phyloP scores from a whole-genome alignment of 768 basidiomycete species.

The Termitomyces sp. region DNA sequence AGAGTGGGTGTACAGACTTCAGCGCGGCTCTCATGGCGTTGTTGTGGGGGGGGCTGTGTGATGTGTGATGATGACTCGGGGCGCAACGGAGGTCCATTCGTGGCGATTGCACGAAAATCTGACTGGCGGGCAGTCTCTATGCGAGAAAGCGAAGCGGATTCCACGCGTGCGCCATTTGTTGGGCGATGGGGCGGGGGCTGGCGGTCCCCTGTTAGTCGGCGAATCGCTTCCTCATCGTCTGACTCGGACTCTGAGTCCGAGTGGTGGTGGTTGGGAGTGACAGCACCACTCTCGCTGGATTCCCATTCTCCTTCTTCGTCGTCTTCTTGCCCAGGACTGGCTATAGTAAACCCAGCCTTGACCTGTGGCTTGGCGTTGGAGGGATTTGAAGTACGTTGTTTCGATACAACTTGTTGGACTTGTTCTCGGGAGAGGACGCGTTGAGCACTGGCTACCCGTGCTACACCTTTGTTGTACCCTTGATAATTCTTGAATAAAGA shows the following conservation, averaged over 20 bases:
- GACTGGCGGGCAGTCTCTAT: conserved; percentile 36
- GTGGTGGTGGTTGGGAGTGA: conserved; percentile 54
- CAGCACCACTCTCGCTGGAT: conserved; percentile 75
- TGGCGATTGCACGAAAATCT: conserved; percentile 26
- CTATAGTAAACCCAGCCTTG: conserved; percentile 59
- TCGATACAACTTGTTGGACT: conserved; percentile 21
- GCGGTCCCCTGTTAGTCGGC: conserved; percentile 18
- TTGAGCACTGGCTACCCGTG: conserved; percentile 34
- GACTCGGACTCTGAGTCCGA: conserved; percentile 45
- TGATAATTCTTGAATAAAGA: conserved; percentile 15
- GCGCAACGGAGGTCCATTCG: conserved; percentile 7
- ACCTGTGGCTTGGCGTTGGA: conserved; percentile 28
- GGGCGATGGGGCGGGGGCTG: conserved; percentile 12
- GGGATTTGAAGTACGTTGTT: conserved; percentile 24
- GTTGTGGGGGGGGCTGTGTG: background rate
- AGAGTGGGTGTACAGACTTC: conserved; percentile 17
- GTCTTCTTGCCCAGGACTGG: conserved; percentile 43
- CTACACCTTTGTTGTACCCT: conserved; percentile 26
- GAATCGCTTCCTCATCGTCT: conserved; percentile 27
- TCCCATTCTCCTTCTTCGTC: conserved; percentile 72
- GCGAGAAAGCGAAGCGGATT: conserved; percentile 26
- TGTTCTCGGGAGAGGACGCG: conserved; percentile 35
- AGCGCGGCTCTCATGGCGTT: conserved; percentile 9
- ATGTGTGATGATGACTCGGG: conserved; percentile 2
- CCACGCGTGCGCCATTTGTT: conserved; percentile 9